Evolutionary conservation across 371 early-diverging fungal genomes (phyloP), one percentile per base, ranked within the genome.

Genomic region (Thermomucor indicae-seudaticae): DNA sequence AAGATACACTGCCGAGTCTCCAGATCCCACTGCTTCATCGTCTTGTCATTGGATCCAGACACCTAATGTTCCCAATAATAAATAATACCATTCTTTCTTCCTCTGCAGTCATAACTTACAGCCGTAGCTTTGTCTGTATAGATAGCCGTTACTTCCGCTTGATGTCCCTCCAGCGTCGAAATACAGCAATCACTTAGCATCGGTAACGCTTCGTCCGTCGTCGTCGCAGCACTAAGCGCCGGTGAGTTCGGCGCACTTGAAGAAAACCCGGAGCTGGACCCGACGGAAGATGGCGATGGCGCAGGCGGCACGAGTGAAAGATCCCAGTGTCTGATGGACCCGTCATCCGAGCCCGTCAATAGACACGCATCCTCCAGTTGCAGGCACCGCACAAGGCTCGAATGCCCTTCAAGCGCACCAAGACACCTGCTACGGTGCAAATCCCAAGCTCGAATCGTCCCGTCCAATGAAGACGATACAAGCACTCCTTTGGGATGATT

Each of bases 11-110:
- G 67, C 28, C 89, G 92, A 29, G 84, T 93, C 40, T 77, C 75
- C 55, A 92, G 46, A 64, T 93, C 93, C 95, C 95, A 98, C 43
- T 92, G 86, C 34, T 85, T 81, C 57, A 94, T 86, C 3, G 94
- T 90, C 55, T 84, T 81, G 72, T 98, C 97, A 27, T 88, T 83
- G 6, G 90, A 81, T 17, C 93, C 95, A n/a, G 90, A 85, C 2
- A 94, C 71, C 69, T 78, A 49, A 4, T 23, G 16, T 27, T 17
- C 11, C 17, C 2, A 31, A 29, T 27, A 43, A 16, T 11, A 17
- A 37, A 44, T 10, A 22, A 48, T 22, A n/a, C 6, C 23, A 22
- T 29, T 28, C 20, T 2, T 29, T 11, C 6, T 16, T 34, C 0
- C 31, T 45, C 46, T 31, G 10, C 4, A 22, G 2, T 24, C 38